Base-by-base conservation (phyloP, 805 yeast genomes). In the Metschnikowia aberdeeniae region DNA sequence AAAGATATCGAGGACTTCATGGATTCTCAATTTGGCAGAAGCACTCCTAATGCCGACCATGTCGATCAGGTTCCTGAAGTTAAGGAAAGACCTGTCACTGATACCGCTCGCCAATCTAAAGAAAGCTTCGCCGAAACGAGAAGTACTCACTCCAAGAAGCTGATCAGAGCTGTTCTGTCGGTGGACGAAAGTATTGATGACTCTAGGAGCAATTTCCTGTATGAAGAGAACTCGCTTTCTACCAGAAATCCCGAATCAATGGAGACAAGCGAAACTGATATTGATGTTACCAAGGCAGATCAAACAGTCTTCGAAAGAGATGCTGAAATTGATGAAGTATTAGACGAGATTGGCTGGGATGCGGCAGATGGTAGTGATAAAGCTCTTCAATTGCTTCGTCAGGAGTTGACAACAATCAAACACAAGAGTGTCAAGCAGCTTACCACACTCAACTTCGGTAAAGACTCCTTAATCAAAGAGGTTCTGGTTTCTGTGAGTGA, bases 271-370 rank as follows among this genome's bases (percentile, higher is more conserved):
- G 37, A 42, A 19, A 20, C 40, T 3, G 36, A 38, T 3, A 28
- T 31, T 7, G 42, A 46, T 29, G 39, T 32, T 9, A 27, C 34
- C 6, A 24, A 40, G 39, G 11, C 38, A n/a, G 42, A 36, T 17
- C 13, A 40, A 4, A 50, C 43, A 9, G 34, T 38, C n/a, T 28
- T 52, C 7, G 72, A 66, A 33, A 64, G 61, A 28, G 75, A 69
- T 43, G 60, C 75, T 0, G 80, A 74, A 44, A 58, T 76, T 27
- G 84, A 81, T 40, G 95, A 87, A 49, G 62, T 88, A 11, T 76
- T 90, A 46, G 87, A 84, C 26, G 92, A 86, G 49, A 74, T 89
- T 19, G 80, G 82, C 28, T 92, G 96, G 93, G 76, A 77, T 26
- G 75, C 82, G 1, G 66, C 72, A 5, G 95, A 86, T 57, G 84